Percentiles rank a stretch among this genome's conserved stretches.
Conservation (phyloP, 2,329 filamentous ascomycete genomes). For the Fusarium nelsonii region DNA sequence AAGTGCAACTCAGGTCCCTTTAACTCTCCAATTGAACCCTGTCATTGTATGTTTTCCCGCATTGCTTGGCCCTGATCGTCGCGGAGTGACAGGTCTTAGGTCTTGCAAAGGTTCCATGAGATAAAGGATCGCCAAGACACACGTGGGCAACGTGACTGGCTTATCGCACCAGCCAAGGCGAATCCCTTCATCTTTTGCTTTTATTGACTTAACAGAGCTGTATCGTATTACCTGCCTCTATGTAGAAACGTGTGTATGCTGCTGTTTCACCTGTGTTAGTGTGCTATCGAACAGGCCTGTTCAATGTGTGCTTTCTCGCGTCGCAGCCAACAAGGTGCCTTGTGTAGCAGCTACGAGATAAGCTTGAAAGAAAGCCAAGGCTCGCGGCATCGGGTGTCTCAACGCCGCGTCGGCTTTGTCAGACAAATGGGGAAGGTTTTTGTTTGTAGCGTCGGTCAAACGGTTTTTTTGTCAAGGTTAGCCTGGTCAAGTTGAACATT, state of each 20-base stretch:
- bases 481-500: background rate
- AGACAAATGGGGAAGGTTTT: conserved; percentile 40
- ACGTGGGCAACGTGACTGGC: conserved; percentile 47
- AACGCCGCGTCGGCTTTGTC: conserved; percentile 12
- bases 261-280: background rate
- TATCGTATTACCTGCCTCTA: conserved; percentile 2
- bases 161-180: conserved; percentile 30
- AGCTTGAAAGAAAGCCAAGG: conserved; percentile 6
- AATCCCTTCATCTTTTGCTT: conserved; percentile 1
- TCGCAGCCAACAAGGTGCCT: background rate
- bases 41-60: background rate
- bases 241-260: conserved; percentile 3
- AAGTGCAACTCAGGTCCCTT: conserved; percentile 30
- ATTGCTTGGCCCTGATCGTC: conserved; percentile 16
- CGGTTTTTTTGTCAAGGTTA: background rate
- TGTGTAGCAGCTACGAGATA: background rate
- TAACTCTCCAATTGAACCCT: conserved; percentile 31
- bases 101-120: conserved; percentile 31
- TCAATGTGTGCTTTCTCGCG: background rate
- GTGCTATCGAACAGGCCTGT: conserved; percentile 1
- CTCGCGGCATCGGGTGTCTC: conserved; percentile 3
- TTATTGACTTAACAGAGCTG: background rate
- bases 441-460: conserved; percentile 22
- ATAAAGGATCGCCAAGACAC: conserved; percentile 44
- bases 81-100: conserved; percentile 4